A percentile compares a stretch with the other conserved stretches of the same genome.
phyloP scores from a whole-genome alignment of 257 asterid genomes.

The Nicotiana knightiana region DNA sequence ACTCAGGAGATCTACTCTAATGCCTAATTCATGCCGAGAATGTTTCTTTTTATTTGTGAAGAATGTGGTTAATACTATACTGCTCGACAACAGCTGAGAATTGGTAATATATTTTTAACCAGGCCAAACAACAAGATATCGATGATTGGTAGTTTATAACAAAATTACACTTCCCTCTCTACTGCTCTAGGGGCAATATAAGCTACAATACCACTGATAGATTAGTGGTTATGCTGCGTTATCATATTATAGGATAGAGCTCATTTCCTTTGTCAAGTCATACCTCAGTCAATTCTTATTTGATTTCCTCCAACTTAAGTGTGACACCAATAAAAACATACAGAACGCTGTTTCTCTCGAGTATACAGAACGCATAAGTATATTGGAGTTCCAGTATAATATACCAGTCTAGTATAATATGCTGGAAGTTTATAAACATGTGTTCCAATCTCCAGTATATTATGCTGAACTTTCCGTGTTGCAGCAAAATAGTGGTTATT shows the following conservation, averaged over 20 bases:
- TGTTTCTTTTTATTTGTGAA: constrained; percentile 60
- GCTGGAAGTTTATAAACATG: no score
- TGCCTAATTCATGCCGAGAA: constrained; percentile 61
- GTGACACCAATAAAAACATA: background rate
- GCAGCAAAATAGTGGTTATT: no score
- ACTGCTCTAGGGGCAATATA: background rate
- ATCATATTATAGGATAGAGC: background rate
- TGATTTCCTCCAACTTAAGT: background rate
- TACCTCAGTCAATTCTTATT: background rate
- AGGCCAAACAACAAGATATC: background rate
- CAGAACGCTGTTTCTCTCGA: no score
- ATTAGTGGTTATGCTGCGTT: background rate
- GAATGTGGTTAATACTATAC: constrained; percentile 38
- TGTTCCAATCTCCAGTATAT: no score
- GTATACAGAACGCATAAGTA: no score
- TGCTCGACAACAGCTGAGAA: constrained; percentile 26
- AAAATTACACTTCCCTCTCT: background rate
- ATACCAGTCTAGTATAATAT: no score
- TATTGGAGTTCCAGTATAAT: no score
- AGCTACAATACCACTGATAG: background rate
- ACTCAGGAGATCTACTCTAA: constrained; percentile 38
- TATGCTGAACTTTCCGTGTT: no score
- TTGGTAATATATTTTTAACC: background rate
- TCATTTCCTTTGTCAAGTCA: background rate
- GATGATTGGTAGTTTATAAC: background rate